These are phyloP conservation scores for Colletotrichum somersetense DNA, from an alignment of 2,329 filamentous ascomycete genomes.

Conservation along the genomic window DNA sequence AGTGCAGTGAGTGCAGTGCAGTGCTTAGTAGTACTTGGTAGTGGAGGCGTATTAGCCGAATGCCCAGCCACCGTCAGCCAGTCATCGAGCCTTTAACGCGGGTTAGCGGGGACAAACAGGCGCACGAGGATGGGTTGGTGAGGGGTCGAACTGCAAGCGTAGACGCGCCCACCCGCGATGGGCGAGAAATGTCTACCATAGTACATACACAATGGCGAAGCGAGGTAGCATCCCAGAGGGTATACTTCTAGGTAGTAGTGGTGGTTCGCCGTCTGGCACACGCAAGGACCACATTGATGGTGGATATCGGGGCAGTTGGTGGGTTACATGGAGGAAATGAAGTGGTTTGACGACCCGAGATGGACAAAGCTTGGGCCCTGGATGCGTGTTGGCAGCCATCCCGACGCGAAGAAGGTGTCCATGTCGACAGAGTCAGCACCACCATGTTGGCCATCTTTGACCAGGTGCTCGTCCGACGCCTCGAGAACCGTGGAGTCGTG, in stretches of 20 bases:
- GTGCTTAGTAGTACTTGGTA: slow-evolving; percentile 4
- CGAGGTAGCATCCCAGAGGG: slow-evolving; percentile 25
- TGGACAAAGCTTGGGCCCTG: not conserved
- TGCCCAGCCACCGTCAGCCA: slow-evolving; percentile 24
- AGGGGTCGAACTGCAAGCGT: slow-evolving; percentile 27
- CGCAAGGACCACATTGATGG: slow-evolving; percentile 23
- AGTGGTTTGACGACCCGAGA: slow-evolving; percentile 18
- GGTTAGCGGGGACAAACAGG: slow-evolving; percentile 27
- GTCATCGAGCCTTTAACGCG: slow-evolving; percentile 26
- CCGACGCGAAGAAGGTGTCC: not conserved
- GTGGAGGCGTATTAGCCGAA: slow-evolving; percentile 31
- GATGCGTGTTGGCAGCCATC: too few species aligned
- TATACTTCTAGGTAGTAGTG: too few species aligned
- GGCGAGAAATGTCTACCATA: not conserved
- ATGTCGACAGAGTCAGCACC: slow-evolving; percentile 17
- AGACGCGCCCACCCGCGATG: slow-evolving; percentile 40
- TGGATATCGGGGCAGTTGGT: not conserved
- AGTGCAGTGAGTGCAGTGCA: not conserved
- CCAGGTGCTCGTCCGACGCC: not conserved
- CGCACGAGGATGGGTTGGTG: slow-evolving; percentile 27
- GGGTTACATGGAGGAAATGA: slow-evolving; percentile 36
- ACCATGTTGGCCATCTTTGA: slow-evolving; percentile 30
- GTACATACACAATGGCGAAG: not conserved
- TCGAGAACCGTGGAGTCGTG: not conserved
- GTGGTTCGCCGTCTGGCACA: slow-evolving; percentile 11